phyloP scores from a whole-genome alignment of 2,329 filamentous ascomycete genomes.

The Fusarium nisikadoi region DNA sequence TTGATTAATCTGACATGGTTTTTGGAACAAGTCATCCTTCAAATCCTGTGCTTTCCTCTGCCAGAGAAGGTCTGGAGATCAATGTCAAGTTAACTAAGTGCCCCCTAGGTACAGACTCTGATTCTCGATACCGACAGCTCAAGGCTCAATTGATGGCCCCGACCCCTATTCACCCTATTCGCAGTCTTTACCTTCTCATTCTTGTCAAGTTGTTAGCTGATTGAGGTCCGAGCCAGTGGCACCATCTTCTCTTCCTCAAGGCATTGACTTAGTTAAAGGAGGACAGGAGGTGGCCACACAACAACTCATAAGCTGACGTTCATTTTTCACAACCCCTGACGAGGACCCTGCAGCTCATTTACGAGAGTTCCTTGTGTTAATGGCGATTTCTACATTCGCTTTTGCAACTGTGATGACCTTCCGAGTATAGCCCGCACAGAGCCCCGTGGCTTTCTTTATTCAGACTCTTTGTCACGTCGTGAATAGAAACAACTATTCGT shows the following conservation, averaged over 20 bases:
- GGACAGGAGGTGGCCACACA: constrained; percentile 11
- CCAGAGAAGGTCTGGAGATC: neutral
- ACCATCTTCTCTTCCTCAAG: constrained; percentile 9
- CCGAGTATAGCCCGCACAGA: neutral
- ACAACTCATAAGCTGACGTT: constrained; percentile 28
- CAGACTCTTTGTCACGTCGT: neutral
- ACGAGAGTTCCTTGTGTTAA: constrained; percentile 29
- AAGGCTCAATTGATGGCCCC: neutral
- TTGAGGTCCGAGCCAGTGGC: constrained; percentile 15
- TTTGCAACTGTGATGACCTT: constrained; percentile 7
- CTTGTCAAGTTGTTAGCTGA: constrained; percentile 6
- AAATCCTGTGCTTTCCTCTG: neutral
- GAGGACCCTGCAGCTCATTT: constrained; percentile 32
- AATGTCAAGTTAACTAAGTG: neutral
- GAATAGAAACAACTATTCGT: neutral
- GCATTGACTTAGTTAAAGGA: constrained; percentile 12
- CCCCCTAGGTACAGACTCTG: too few species aligned
- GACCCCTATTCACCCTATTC: neutral
- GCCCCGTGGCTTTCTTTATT: constrained; percentile 2
- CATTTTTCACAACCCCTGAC: constrained; percentile 19
- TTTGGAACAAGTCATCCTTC: neutral
- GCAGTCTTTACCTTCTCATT: constrained; percentile 5
- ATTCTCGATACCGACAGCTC: neutral
- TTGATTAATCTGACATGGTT: constrained; percentile 11
- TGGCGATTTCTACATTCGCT: constrained; percentile 8